A percentile compares a stretch with the other conserved stretches of the same genome.
Evolutionary conservation across 495 filamentous ascomycete genomes (phyloP).

Genomic region (Copromyces sp.): DNA sequence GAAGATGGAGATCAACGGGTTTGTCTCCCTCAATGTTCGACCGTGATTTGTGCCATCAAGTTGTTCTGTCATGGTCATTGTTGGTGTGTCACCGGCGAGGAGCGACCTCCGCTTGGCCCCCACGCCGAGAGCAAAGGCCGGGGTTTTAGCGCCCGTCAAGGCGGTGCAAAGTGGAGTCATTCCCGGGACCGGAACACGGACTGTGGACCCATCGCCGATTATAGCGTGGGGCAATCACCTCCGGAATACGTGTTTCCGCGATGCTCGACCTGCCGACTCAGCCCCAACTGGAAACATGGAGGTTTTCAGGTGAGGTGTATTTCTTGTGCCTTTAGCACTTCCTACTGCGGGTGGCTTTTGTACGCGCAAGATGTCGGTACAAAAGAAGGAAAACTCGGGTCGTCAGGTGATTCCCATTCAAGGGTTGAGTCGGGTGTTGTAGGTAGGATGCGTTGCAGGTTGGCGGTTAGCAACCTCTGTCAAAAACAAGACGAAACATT

Average conservation of each 20-base stretch:
- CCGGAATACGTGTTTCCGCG: background rate
- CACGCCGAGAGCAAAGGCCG: background rate
- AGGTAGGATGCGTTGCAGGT: background rate
- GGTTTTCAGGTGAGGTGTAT: background rate
- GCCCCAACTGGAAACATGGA: background rate
- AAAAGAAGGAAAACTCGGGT: too few species aligned
- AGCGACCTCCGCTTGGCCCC: background rate
- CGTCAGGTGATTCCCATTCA: too few species aligned
- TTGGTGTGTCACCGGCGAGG: background rate
- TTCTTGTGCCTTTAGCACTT: background rate
- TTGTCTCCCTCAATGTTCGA: background rate
- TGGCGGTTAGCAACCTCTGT: background rate
- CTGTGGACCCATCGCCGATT: background rate
- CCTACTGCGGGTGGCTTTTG: background rate
- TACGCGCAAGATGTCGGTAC: background rate
- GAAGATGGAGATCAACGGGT: background rate
- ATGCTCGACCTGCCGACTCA: background rate
- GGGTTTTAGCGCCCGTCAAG: background rate
- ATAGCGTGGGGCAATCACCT: background rate
- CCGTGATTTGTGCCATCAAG: background rate
- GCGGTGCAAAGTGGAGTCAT: background rate
- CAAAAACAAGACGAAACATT: background rate
- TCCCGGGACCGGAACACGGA: background rate
- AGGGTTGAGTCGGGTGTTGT: background rate
- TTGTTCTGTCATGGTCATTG: background rate